Conservation (phyloP, 139 green algal species). For the Micractinium conductrix region DNA sequence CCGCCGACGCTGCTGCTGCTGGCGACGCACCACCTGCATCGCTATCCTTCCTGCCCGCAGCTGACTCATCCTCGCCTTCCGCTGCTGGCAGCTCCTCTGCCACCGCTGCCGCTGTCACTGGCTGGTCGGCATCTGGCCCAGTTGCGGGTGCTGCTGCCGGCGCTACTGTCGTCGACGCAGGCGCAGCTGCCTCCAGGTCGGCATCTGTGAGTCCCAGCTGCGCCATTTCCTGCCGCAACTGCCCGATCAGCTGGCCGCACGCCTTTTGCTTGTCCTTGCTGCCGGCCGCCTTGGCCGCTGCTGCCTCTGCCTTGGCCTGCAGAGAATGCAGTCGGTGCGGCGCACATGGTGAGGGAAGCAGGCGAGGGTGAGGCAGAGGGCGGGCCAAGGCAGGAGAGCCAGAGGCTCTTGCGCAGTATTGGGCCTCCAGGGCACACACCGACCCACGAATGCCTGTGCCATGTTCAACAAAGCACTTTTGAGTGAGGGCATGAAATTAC, state of each 20-base stretch:
- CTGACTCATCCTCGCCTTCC: too few relatives aligned
- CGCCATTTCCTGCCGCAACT: conserved; percentile 71
- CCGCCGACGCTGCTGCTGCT: not conserved
- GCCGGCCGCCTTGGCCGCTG: conserved; percentile 66
- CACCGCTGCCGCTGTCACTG: conserved; percentile 18
- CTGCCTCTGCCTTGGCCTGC: conserved; percentile 44
- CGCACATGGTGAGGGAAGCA: too few relatives aligned
- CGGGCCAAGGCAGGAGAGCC: too few relatives aligned
- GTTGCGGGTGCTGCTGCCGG: not conserved
- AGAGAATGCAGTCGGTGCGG: too few relatives aligned
- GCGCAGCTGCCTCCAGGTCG: conserved; percentile 19
- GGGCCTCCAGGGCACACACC: too few relatives aligned
- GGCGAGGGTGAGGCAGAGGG: too few relatives aligned
- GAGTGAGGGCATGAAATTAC: too few relatives aligned
- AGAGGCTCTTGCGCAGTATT: too few relatives aligned
- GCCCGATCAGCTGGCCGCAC: conserved; percentile 77
- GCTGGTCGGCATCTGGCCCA: conserved; percentile 3
- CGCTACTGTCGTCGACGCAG: not conserved
- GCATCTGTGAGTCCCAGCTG: conserved; percentile 51
- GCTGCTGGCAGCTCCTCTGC: conserved; percentile 31
- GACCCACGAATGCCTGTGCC: too few relatives aligned
- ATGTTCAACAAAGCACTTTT: too few relatives aligned
- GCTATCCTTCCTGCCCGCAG: not conserved
- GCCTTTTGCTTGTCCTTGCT: conserved; percentile 80
- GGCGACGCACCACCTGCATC: not conserved